Conservation (phyloP, 306 rosid genomes). For the Lathyrus tuberosus region DNA sequence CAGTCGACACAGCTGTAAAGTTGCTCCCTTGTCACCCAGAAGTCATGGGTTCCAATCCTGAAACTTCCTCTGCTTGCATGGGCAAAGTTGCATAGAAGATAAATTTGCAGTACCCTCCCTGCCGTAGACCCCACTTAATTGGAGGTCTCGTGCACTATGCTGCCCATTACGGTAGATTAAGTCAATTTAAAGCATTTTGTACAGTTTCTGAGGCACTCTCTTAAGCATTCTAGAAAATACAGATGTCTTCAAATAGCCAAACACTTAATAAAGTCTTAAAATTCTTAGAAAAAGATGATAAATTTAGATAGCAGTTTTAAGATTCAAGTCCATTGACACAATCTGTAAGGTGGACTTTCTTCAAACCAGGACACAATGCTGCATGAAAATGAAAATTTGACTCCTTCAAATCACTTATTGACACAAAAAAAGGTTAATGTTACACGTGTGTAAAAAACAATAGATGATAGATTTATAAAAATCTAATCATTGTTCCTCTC, state of each 20-base stretch:
- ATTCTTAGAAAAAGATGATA: slow-evolving; percentile 5
- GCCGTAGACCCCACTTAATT: background rate
- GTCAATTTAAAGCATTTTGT: slow-evolving; percentile 10
- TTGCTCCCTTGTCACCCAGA: background rate
- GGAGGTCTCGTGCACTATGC: background rate
- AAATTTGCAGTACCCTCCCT: too few relatives aligned
- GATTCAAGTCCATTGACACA: slow-evolving; percentile 17
- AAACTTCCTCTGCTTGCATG: background rate
- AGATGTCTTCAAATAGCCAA: slow-evolving; percentile 19
- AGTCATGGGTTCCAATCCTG: background rate
- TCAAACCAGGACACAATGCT: slow-evolving; percentile 12
- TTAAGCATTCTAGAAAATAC: background rate
- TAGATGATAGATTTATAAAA: background rate
- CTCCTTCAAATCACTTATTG: background rate
- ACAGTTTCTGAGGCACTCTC: background rate
- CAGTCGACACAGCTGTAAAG: background rate
- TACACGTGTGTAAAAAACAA: background rate
- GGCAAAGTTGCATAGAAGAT: background rate
- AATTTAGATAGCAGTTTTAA: background rate
- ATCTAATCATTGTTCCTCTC: slow-evolving; percentile 11
- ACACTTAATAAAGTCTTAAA: background rate
- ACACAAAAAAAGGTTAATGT: too few relatives aligned
- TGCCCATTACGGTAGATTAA: background rate
- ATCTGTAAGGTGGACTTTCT: background rate
- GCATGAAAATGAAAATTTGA: slow-evolving; percentile 3